Percentiles rank a stretch among this genome's conserved stretches.
Evolutionary conservation across 106 monocot genomes (phyloP).

Genomic region (Ottelia alismoides): DNA sequence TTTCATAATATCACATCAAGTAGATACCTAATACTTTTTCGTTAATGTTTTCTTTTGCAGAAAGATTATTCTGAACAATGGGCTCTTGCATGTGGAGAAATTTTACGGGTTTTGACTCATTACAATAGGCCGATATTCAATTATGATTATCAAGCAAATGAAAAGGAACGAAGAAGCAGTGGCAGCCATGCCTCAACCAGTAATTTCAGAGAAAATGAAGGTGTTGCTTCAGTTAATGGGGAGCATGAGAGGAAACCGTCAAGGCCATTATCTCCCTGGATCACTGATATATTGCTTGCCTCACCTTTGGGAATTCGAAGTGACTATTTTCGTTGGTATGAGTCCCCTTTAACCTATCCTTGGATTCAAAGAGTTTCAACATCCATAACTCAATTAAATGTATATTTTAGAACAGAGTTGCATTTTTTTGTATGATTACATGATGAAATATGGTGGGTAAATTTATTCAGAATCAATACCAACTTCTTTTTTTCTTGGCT

Average conservation of each 20-base stretch:
- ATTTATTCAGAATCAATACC: too few relatives aligned
- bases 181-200: slow-evolving; percentile 50
- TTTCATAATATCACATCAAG: background rate
- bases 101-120: slow-evolving; percentile 89
- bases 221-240: slow-evolving; percentile 14
- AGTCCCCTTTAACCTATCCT: too few relatives aligned
- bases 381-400: too few relatives aligned
- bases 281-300: slow-evolving; percentile 90
- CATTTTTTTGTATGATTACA: too few relatives aligned
- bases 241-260: slow-evolving; percentile 76
- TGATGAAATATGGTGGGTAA: too few relatives aligned
- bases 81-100: slow-evolving; percentile 98
- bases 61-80: slow-evolving; percentile 98
- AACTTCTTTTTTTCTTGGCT: too few relatives aligned
- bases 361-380: too few relatives aligned
- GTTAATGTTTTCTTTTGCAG: slow-evolving; percentile 32
- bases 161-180: slow-evolving; percentile 40
- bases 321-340: slow-evolving; percentile 94
- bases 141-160: slow-evolving; percentile 38
- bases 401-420: too few relatives aligned
- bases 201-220: slow-evolving; percentile 32
- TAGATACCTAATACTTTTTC: background rate
- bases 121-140: slow-evolving; percentile 95
- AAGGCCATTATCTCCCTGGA: slow-evolving; percentile 90
- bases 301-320: slow-evolving; percentile 96